phyloP scores from a whole-genome alignment of 2,329 filamentous ascomycete genomes.

The Epichloe typhina region DNA sequence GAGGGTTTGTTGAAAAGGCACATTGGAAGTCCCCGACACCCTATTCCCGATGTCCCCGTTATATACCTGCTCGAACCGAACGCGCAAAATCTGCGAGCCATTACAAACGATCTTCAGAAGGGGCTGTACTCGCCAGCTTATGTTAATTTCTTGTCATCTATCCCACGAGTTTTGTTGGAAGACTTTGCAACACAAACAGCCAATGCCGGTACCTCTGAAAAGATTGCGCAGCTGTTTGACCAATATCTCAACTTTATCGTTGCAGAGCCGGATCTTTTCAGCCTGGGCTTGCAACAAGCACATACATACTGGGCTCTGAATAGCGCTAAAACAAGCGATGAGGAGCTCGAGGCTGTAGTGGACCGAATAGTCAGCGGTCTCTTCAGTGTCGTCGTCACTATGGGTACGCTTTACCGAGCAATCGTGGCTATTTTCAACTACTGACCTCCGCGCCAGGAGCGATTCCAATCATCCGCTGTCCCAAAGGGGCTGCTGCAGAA shows the following conservation, averaged over 20 bases:
- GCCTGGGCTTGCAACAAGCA: slow-evolving; percentile 78
- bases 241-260: slow-evolving; percentile 98
- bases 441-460: slow-evolving; percentile 39
- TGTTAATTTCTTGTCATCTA: slow-evolving; percentile 91
- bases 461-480: slow-evolving; percentile 90
- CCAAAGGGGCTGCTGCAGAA: slow-evolving; percentile 84
- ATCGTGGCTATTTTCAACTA: neutral
- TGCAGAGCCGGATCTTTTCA: slow-evolving; percentile 89
- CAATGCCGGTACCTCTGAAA: slow-evolving; percentile 69
- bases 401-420: slow-evolving; percentile 46
- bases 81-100: slow-evolving; percentile 62
- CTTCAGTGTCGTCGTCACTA: slow-evolving; percentile 98
- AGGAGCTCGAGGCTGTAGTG: slow-evolving; percentile 74
- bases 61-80: slow-evolving; percentile 94
- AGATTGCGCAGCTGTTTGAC: slow-evolving; percentile 85
- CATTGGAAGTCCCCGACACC: slow-evolving; percentile 67
- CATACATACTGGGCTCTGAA: slow-evolving; percentile 94
- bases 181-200: slow-evolving; percentile 88
- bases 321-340: slow-evolving; percentile 79
- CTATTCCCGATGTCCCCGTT: slow-evolving; percentile 91
- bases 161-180: slow-evolving; percentile 80
- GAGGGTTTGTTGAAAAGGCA: slow-evolving; percentile 38
- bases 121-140: slow-evolving; percentile 88
- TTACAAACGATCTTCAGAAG: slow-evolving; percentile 75
- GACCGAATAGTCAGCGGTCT: slow-evolving; percentile 89